These are phyloP conservation scores for Epichloe hybrida DNA, from an alignment of 2,329 filamentous ascomycete species.

Conservation along the genomic window DNA sequence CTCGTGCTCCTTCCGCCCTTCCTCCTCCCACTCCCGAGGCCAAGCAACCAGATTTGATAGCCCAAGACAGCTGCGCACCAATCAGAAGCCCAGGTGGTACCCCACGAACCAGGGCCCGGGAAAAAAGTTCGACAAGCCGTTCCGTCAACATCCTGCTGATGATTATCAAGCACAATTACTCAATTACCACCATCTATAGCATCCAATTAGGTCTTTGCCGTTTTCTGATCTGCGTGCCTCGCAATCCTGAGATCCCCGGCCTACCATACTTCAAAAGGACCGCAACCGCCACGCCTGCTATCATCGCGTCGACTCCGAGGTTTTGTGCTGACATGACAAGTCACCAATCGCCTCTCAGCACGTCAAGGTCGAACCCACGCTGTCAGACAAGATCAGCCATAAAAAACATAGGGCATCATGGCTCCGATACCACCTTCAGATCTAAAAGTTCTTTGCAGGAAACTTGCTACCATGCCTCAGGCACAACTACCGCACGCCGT, in stretches of 20 bases:
- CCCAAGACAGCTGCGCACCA: conserved; percentile 8
- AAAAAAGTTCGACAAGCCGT: conserved; percentile 13
- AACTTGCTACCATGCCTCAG: conserved; percentile 57
- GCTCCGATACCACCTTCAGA: conserved; percentile 30
- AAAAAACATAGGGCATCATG: background rate
- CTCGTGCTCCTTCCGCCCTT: too few relatives aligned
- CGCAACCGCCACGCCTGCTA: background rate
- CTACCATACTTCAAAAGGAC: background rate
- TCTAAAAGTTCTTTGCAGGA: conserved; percentile 51
- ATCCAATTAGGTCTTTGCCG: background rate
- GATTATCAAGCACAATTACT: background rate
- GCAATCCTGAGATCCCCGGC: background rate
- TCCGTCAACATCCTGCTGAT: too few relatives aligned
- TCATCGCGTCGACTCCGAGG: background rate
- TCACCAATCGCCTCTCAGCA: background rate
- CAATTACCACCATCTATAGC: background rate
- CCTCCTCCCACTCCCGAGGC: too few relatives aligned
- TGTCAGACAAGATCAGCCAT: background rate
- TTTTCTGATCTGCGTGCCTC: background rate
- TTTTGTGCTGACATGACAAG: background rate
- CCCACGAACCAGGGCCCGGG: conserved; percentile 12
- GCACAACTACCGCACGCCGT: conserved; percentile 61
- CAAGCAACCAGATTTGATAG: too few relatives aligned
- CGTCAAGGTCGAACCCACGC: background rate
- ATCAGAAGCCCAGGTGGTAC: conserved; percentile 11